Evolutionary conservation across 2,329 filamentous ascomycete species (phyloP).

Genomic region (Dactylellina parvicollis): DNA sequence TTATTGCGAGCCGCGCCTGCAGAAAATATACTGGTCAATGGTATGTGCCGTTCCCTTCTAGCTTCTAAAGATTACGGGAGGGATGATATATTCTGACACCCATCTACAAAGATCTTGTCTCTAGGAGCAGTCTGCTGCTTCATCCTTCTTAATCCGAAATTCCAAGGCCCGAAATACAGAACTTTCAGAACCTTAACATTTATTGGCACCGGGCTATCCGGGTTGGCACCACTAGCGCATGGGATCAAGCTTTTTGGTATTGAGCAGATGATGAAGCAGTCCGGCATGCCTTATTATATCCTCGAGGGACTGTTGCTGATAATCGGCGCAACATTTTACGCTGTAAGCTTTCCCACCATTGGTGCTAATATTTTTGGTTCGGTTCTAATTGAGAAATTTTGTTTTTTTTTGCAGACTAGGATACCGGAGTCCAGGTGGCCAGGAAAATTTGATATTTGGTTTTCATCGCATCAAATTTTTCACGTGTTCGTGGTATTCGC

Average conservation of each 20-base stretch:
- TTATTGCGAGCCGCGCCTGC: conserved; percentile 61
- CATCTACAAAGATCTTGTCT: conserved; percentile 60
- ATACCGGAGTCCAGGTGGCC: conserved; percentile 64
- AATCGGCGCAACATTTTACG: conserved; percentile 61
- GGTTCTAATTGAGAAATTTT: no score
- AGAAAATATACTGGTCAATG: conserved; percentile 61
- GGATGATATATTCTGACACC: conserved; percentile 10
- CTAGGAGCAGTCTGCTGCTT: conserved; percentile 60
- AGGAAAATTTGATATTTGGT: conserved; percentile 64
- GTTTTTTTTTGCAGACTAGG: conserved; percentile 61
- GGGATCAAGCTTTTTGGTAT: conserved; percentile 59
- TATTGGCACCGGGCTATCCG: conserved; percentile 61
- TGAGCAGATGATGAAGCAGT: conserved; percentile 61
- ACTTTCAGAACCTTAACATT: conserved; percentile 61
- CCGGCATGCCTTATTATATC: conserved; percentile 62
- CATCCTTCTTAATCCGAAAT: conserved; percentile 60
- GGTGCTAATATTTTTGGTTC: background rate
- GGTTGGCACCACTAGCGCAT: conserved; percentile 62
- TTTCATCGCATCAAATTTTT: conserved; percentile 65
- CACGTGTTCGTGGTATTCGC: conserved; percentile 64
- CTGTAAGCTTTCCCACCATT: conserved; percentile 59
- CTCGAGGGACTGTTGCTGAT: conserved; percentile 62
- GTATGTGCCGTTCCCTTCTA: conserved; percentile 57
- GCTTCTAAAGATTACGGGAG: background rate
- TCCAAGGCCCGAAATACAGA: conserved; percentile 61